Conservation (phyloP, 495 filamentous ascomycete genomes). For the Apiosordaria backusii region DNA sequence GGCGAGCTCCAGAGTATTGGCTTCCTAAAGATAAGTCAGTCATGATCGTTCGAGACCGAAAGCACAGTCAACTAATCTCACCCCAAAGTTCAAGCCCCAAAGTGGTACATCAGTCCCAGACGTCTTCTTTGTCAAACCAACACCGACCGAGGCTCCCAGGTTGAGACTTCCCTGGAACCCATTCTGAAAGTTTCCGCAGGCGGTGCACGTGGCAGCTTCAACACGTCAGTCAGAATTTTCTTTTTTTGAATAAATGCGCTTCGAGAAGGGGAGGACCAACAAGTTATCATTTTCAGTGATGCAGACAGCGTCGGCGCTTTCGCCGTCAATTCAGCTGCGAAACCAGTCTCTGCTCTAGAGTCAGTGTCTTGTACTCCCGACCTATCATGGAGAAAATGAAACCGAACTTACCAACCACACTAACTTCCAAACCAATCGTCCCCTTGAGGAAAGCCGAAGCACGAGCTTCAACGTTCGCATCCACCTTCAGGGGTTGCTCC, state of each 20-base stretch:
- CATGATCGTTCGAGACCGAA: not conserved
- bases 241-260: not conserved
- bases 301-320: slow-evolving; percentile 12
- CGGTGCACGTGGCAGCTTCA: slow-evolving; percentile 15
- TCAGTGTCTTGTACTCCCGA: not conserved
- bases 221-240: not conserved
- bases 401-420: slow-evolving; percentile 16
- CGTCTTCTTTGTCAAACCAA: slow-evolving; percentile 18
- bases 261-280: slow-evolving; percentile 1
- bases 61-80: slow-evolving; percentile 5
- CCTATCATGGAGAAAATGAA: not conserved
- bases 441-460: slow-evolving; percentile 17
- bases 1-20: slow-evolving; percentile 7
- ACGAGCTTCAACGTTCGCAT: slow-evolving; percentile 14
- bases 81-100: slow-evolving; percentile 11
- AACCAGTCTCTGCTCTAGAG: slow-evolving; percentile 10
- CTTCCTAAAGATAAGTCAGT: not conserved
- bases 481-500: slow-evolving; percentile 15
- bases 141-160: slow-evolving; percentile 14
- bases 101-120: slow-evolving; percentile 10
- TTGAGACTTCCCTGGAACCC: slow-evolving; percentile 17
- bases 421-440: slow-evolving; percentile 20
- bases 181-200: slow-evolving; percentile 12
- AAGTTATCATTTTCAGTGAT: slow-evolving; percentile 13
- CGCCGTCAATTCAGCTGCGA: slow-evolving; percentile 13